These are phyloP conservation scores for bread wheat (Triticum aestivum) DNA, from an alignment of 176 grass and related monocot genomes.

Conservation along the genomic window IWGSC_CS_RefSeq_v2.1 NC_057814.1:284806681-284807180, in stretches of 20 bases:
- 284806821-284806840: slow-evolving; percentile 43
- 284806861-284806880: slow-evolving; percentile 53
- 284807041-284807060: slow-evolving; percentile 72
- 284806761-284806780: slow-evolving; percentile 2
- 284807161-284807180: slow-evolving; percentile 33
- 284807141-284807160: not conserved
- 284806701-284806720: slow-evolving; percentile 66
- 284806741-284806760: slow-evolving; percentile 38
- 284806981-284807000: not conserved
- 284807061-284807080: slow-evolving; percentile 81
- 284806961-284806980: slow-evolving; percentile 15
- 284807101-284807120: slow-evolving; percentile 20
- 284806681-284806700: slow-evolving; percentile 59
- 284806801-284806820: not conserved
- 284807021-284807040: slow-evolving; percentile 69
- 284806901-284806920: slow-evolving; percentile 50
- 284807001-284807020: slow-evolving; percentile 45
- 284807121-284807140: slow-evolving; percentile 22
- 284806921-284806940: slow-evolving; percentile 26
- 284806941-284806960: slow-evolving; percentile 9
- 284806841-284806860: slow-evolving; percentile 54
- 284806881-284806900: slow-evolving; percentile 49
- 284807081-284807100: slow-evolving; percentile 79
- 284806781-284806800: slow-evolving; percentile 17
- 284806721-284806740: slow-evolving; percentile 76